Evolutionary conservation across 768 basidiomycete species (phyloP).

Genomic region (Mycena vitilis): DNA sequence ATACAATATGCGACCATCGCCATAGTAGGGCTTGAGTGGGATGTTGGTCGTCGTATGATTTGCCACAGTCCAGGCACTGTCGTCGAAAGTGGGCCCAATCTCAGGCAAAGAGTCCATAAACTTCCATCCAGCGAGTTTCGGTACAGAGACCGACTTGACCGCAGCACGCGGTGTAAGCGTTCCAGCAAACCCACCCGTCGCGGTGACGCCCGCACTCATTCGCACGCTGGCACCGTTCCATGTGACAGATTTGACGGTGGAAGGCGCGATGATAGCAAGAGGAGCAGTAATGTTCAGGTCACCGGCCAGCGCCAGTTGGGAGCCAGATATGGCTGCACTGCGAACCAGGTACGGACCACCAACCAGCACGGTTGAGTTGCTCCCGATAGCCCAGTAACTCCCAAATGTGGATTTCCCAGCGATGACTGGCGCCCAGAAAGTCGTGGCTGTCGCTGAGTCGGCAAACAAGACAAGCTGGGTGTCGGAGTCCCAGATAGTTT

Average conservation of each 20-base stretch:
- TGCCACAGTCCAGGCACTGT: constrained; percentile 72
- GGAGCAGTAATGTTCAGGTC: constrained; percentile 72
- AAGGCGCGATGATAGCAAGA: constrained; percentile 74
- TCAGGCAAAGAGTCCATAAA: constrained; percentile 84
- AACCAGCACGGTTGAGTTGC: constrained; percentile 74
- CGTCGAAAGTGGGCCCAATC: constrained; percentile 65
- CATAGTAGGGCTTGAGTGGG: constrained; percentile 74
- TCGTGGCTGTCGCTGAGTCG: constrained; percentile 72
- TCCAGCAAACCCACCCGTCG: constrained; percentile 61
- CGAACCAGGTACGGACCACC: constrained; percentile 76
- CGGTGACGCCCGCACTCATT: constrained; percentile 45
- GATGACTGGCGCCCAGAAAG: constrained; percentile 83
- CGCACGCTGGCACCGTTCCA: constrained; percentile 75
- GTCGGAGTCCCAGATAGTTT: constrained; percentile 74
- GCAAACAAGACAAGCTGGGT: constrained; percentile 76
- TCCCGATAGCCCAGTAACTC: constrained; percentile 80
- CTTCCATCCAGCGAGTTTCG: constrained; percentile 75
- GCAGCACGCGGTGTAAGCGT: constrained; percentile 51
- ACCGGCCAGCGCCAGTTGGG: constrained; percentile 68
- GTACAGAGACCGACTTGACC: constrained; percentile 50
- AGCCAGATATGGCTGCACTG: constrained; percentile 60
- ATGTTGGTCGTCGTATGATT: constrained; percentile 82
- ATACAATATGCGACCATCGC: constrained; percentile 82
- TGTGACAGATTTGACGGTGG: constrained; percentile 61
- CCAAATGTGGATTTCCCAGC: constrained; percentile 55